Evolutionary conservation across 345 rosid species (phyloP).

Genomic region (Murraya paniculata): DNA sequence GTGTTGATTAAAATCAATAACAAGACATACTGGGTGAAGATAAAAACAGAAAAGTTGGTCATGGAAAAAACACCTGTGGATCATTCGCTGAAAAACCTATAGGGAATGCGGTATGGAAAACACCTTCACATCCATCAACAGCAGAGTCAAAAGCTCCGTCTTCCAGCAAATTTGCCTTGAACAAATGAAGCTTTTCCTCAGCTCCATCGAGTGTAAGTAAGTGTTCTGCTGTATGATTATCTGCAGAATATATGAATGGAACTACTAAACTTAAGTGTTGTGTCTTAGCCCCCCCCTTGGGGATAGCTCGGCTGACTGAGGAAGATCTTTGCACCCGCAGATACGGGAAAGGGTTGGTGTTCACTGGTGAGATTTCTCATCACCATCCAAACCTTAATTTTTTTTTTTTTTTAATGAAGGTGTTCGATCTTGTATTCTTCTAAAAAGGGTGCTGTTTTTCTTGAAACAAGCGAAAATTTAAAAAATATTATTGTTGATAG

Average conservation of each 20-base stretch:
- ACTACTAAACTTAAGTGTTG: background rate
- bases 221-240: conserved; percentile 34
- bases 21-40: background rate
- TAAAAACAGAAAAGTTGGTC: too few relatives aligned
- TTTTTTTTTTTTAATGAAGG: too few relatives aligned
- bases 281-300: too few relatives aligned
- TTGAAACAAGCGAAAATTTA: background rate
- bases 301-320: too few relatives aligned
- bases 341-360: too few relatives aligned
- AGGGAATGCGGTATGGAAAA: conserved; percentile 43
- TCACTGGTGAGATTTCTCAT: too few relatives aligned
- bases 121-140: conserved; percentile 32
- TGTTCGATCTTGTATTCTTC: too few relatives aligned
- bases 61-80: conserved; percentile 20
- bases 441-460: too few relatives aligned
- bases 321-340: too few relatives aligned
- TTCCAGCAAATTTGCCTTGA: conserved; percentile 29
- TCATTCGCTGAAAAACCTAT: conserved; percentile 11
- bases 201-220: conserved; percentile 40
- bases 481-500: background rate
- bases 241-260: conserved; percentile 14
- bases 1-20: background rate
- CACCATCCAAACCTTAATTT: too few relatives aligned
- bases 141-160: conserved; percentile 34
- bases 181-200: conserved; percentile 31